A percentile compares a stretch with the other conserved stretches of the same genome.
phyloP scores from a whole-genome alignment of 495 filamentous ascomycete genomes.

The Podospora pseudocomata region DNA sequence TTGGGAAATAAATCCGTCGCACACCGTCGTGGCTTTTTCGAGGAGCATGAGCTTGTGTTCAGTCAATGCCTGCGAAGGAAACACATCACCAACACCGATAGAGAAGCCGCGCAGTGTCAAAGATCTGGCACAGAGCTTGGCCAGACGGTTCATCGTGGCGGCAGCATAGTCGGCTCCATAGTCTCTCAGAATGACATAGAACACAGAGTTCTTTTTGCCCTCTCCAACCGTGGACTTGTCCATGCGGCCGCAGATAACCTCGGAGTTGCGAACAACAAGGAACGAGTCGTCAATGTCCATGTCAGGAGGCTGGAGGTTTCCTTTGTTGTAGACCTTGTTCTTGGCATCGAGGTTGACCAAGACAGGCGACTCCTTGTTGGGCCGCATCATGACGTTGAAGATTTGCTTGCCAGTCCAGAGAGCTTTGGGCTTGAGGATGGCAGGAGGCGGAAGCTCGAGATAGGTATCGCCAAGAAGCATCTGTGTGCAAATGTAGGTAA shows the following conservation, averaged over 20 bases:
- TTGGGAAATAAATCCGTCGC: conserved; percentile 77
- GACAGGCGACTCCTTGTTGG: conserved; percentile 74
- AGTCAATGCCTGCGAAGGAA: conserved; percentile 65
- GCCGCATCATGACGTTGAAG: conserved; percentile 92
- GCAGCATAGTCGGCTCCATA: conserved; percentile 87
- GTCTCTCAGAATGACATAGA: conserved; percentile 93
- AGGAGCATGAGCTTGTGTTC: conserved; percentile 71
- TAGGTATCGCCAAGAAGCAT: conserved; percentile 83
- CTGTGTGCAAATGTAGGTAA: conserved; percentile 84
- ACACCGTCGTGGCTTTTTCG: conserved; percentile 70
- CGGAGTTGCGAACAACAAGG: conserved; percentile 90
- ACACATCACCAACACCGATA: conserved; percentile 92
- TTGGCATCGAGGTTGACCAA: conserved; percentile 90
- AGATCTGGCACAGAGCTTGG: conserved; percentile 84
- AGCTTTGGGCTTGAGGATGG: conserved; percentile 77
- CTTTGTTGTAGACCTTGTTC: conserved; percentile 71
- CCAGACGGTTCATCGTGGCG: conserved; percentile 87
- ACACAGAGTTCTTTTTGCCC: conserved; percentile 96
- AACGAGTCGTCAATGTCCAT: conserved; percentile 81
- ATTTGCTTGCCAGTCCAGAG: conserved; percentile 98
- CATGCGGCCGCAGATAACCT: conserved; percentile 98
- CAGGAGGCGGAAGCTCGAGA: conserved; percentile 81
- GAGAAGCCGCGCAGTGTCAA: conserved; percentile 91
- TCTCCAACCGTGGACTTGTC: conserved; percentile 93
- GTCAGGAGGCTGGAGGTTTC: conserved; percentile 55